Evolutionary conservation across 2,329 filamentous ascomycete genomes (phyloP).

Genomic region (Claviceps capensis): DNA sequence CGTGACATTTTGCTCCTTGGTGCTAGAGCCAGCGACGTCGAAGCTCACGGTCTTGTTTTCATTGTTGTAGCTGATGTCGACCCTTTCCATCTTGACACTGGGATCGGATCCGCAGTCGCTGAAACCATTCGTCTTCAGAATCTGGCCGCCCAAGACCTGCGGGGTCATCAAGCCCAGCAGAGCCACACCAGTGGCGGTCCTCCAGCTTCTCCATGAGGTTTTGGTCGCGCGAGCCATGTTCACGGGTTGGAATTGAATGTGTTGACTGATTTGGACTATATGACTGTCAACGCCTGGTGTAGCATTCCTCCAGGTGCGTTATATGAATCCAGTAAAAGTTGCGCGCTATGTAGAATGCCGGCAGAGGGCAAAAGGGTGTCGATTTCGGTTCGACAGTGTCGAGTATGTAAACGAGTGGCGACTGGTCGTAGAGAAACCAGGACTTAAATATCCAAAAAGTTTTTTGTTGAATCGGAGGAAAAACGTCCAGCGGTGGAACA

Average conservation of each 20-base stretch:
- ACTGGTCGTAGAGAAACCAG: too few relatives aligned
- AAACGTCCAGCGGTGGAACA: constrained; percentile 5
- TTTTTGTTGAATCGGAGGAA: neutral
- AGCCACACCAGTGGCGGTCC: constrained; percentile 16
- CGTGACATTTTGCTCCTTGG: constrained; percentile 62
- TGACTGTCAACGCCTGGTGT: neutral
- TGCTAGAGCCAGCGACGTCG: constrained; percentile 67
- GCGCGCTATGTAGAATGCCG: neutral
- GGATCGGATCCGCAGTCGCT: constrained; percentile 46
- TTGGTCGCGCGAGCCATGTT: constrained; percentile 19
- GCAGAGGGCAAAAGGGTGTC: neutral
- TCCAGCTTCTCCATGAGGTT: constrained; percentile 14
- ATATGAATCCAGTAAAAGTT: neutral
- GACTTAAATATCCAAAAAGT: too few relatives aligned
- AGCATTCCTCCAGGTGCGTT: neutral
- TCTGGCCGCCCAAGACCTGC: constrained; percentile 48
- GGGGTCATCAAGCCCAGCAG: constrained; percentile 23
- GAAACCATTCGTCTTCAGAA: constrained; percentile 73
- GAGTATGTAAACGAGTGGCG: too few relatives aligned
- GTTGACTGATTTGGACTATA: neutral
- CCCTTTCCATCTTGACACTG: constrained; percentile 54
- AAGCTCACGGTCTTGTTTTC: constrained; percentile 61
- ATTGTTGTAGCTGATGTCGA: constrained; percentile 70
- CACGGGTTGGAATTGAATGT: too few relatives aligned
- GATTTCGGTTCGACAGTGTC: neutral